A percentile compares a stretch with the other conserved stretches of the same genome.
Conservation (phyloP, 108 stramenopile genomes). For the Nitzschia palea region DNA sequence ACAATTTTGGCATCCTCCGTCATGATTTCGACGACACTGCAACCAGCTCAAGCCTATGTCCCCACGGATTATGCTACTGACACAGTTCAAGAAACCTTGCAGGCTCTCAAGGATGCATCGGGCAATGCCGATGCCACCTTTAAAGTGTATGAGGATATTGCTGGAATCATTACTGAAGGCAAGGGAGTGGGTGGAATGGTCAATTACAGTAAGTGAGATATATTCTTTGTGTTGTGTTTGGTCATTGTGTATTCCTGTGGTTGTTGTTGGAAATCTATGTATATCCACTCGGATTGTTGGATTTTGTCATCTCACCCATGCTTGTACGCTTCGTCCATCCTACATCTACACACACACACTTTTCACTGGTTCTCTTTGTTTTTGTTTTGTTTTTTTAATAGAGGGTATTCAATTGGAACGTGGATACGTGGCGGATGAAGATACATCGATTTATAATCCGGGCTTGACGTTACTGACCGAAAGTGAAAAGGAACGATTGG, state of each 20-base stretch:
- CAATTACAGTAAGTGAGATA: conserved; percentile 62
- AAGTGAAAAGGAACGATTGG: conserved; percentile 73
- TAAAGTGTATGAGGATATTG: conserved; percentile 61
- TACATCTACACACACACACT: neutral
- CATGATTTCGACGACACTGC: neutral
- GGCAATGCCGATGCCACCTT: conserved; percentile 62
- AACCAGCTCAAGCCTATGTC: conserved; percentile 49
- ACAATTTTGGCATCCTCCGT: conserved; percentile 1
- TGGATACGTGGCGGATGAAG: conserved; percentile 81
- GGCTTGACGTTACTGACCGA: conserved; percentile 72
- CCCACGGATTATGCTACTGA: conserved; percentile 69
- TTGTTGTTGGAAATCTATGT: neutral
- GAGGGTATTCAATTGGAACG: conserved; percentile 70
- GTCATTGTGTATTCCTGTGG: neutral
- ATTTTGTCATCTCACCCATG: too few relatives aligned
- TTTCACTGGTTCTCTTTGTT: neutral
- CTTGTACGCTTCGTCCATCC: neutral
- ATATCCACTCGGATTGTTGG: too few relatives aligned
- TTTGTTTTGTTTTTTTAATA: conserved; percentile 10
- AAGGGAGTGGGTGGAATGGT: conserved; percentile 79
- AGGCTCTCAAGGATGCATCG: conserved; percentile 35
- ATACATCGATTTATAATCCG: conserved; percentile 87
- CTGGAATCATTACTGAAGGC: conserved; percentile 83
- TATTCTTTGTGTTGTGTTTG: neutral
- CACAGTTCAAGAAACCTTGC: conserved; percentile 55